Evolutionary conservation across 495 filamentous ascomycete genomes (phyloP).

Genomic region (Daldinia concentrica): DNA sequence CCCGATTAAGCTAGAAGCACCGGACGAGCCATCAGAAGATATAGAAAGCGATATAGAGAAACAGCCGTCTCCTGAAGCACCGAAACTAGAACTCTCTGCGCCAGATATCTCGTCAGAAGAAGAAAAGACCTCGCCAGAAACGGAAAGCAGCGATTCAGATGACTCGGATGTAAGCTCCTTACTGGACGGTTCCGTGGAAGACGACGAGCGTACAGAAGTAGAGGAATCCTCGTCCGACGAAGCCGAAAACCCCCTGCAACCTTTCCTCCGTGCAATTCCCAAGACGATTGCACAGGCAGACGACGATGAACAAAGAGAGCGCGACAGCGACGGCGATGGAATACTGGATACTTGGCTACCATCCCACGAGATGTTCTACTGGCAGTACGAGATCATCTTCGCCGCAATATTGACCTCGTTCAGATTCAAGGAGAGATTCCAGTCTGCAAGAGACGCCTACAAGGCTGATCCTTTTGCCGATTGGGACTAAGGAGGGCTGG

Average conservation of each 20-base stretch:
- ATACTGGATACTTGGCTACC: conserved; percentile 11
- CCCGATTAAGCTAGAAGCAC: not conserved
- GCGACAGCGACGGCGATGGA: not conserved
- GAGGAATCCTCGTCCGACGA: not conserved
- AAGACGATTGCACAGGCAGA: not conserved
- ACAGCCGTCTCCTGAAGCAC: not conserved
- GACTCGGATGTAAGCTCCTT: not conserved
- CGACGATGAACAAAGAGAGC: not conserved
- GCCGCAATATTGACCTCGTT: not conserved
- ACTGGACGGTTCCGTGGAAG: no score
- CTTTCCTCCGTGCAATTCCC: not conserved
- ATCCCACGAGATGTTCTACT: conserved; percentile 18
- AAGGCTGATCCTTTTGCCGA: conserved; percentile 27
- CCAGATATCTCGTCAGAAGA: not conserved
- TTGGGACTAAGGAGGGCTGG: not conserved
- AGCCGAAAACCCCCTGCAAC: not conserved
- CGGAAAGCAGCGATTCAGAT: not conserved
- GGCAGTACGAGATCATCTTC: conserved; percentile 31
- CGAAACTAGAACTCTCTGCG: not conserved
- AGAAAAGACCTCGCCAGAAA: not conserved
- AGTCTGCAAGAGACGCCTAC: conserved; percentile 12
- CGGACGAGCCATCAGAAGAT: not conserved
- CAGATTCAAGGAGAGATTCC: conserved; percentile 13
- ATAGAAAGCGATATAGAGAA: not conserved
- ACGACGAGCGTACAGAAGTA: not conserved